phyloP scores from a whole-genome alignment of 2,329 filamentous ascomycete genomes.

The Curvularia sp. region DNA sequence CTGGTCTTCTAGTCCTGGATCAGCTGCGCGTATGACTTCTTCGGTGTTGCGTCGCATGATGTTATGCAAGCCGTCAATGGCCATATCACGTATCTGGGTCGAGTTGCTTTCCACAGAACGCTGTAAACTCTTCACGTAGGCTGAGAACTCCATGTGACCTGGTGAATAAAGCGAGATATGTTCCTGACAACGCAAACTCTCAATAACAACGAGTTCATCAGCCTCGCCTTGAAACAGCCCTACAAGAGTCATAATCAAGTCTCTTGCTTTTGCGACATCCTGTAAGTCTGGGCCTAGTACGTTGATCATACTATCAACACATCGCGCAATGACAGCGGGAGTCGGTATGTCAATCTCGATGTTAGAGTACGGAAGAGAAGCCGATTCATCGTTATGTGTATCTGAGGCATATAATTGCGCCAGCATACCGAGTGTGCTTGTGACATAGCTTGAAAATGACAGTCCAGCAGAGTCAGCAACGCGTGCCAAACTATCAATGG shows the following conservation, averaged over 20 bases:
- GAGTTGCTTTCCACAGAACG: constrained; percentile 74
- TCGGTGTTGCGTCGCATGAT: constrained; percentile 92
- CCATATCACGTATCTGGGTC: constrained; percentile 74
- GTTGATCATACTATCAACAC: constrained; percentile 94
- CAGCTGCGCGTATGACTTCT: constrained; percentile 78
- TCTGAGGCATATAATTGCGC: constrained; percentile 92
- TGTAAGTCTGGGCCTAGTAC: constrained; percentile 95
- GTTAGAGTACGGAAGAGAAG: constrained; percentile 83
- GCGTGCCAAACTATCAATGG: constrained; percentile 82
- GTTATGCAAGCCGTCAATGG: constrained; percentile 88
- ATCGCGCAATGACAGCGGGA: constrained; percentile 81
- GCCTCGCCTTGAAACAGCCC: constrained; percentile 81
- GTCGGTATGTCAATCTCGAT: constrained; percentile 86
- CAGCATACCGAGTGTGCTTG: constrained; percentile 89
- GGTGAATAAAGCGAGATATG: constrained; percentile 92
- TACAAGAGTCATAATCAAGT: constrained; percentile 87
- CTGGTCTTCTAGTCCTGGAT: constrained; percentile 83
- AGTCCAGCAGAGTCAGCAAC: constrained; percentile 92
- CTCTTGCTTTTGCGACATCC: constrained; percentile 87
- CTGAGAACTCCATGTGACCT: constrained; percentile 80
- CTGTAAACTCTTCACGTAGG: constrained; percentile 85
- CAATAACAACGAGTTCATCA: constrained; percentile 72
- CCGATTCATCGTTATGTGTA: constrained; percentile 84
- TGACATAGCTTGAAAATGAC: constrained; percentile 89
- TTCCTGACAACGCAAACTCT: constrained; percentile 83